These are phyloP conservation scores for Globomyces pollinis-pini DNA, from an alignment of 192 early-diverging fungal species.

Conservation along the genomic window DNA sequence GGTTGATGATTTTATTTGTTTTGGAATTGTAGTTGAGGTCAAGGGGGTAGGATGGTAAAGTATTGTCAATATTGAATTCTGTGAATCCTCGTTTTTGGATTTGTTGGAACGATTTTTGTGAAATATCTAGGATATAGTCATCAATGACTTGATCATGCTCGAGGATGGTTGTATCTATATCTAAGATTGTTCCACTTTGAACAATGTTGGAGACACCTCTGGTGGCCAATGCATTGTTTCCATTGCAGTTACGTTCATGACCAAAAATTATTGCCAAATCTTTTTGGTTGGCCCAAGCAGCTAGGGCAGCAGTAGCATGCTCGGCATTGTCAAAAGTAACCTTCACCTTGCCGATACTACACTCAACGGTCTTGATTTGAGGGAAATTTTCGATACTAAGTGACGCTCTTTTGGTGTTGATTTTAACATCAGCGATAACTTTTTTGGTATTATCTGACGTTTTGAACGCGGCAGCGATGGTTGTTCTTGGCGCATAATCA, in stretches of 20 bases:
- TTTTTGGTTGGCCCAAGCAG: neutral
- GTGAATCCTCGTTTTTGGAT: too few species aligned
- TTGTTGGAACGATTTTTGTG: too few species aligned
- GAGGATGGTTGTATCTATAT: neutral
- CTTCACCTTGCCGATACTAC: neutral
- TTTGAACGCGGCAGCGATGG: conserved; percentile 1
- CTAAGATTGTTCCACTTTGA: neutral
- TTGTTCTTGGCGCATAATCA: too few species aligned
- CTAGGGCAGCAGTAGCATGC: neutral
- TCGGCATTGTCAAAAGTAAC: conserved; percentile 3
- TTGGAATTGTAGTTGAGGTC: neutral
- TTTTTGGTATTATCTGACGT: neutral
- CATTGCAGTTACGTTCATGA: neutral
- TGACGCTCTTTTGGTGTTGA: neutral
- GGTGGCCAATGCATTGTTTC: neutral
- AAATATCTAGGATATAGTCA: neutral
- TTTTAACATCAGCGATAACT: neutral
- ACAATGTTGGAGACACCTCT: neutral
- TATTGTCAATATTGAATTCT: neutral
- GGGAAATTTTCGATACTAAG: conserved; percentile 1
- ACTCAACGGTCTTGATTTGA: neutral
- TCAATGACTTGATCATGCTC: neutral
- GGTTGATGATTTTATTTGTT: neutral
- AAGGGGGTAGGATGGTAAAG: neutral
- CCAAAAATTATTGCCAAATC: neutral